Percentiles rank a stretch among this genome's conserved stretches.
phyloP scores from a whole-genome alignment of 352 stramenopile genomes.

The Phytophthora podocarpi region DNA sequence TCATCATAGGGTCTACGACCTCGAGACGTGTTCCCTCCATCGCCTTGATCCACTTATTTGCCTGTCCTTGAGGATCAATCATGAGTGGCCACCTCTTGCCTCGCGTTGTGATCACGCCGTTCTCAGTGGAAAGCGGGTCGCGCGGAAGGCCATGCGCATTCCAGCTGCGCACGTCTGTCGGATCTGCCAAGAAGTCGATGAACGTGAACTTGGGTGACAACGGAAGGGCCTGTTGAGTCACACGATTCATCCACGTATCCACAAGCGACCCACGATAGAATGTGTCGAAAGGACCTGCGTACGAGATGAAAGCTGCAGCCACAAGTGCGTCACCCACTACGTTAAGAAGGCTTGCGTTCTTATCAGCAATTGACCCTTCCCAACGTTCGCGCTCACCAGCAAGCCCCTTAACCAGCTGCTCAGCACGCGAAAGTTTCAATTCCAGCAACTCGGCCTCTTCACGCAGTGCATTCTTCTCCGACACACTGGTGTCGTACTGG shows the following conservation, averaged over 20 bases:
- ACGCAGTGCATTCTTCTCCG: slow-evolving; percentile 93
- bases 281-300: slow-evolving; percentile 95
- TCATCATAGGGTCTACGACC: slow-evolving; percentile 95
- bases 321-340: slow-evolving; percentile 94
- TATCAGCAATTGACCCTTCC: slow-evolving; percentile 91
- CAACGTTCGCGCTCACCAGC: slow-evolving; percentile 94
- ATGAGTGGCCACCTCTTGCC: slow-evolving; percentile 96
- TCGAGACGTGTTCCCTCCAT: slow-evolving; percentile 91
- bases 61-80: slow-evolving; percentile 96
- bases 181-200: slow-evolving; percentile 91
- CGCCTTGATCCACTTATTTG: slow-evolving; percentile 97
- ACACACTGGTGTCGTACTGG: slow-evolving; percentile 92
- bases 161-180: slow-evolving; percentile 94
- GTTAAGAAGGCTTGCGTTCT: slow-evolving; percentile 88
- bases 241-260: slow-evolving; percentile 90
- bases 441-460: slow-evolving; percentile 94
- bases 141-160: slow-evolving; percentile 94
- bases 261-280: slow-evolving; percentile 87
- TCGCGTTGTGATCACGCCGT: slow-evolving; percentile 95
- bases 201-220: slow-evolving; percentile 92
- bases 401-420: slow-evolving; percentile 94
- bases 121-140: slow-evolving; percentile 95
- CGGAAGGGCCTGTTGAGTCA: slow-evolving; percentile 85
- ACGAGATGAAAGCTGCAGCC: slow-evolving; percentile 94
- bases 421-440: slow-evolving; percentile 92